A percentile compares a stretch with the other conserved stretches of the same genome.
Evolutionary conservation across 495 filamentous ascomycete species (phyloP).

Genomic region (Lichenothelia convexa): DNA sequence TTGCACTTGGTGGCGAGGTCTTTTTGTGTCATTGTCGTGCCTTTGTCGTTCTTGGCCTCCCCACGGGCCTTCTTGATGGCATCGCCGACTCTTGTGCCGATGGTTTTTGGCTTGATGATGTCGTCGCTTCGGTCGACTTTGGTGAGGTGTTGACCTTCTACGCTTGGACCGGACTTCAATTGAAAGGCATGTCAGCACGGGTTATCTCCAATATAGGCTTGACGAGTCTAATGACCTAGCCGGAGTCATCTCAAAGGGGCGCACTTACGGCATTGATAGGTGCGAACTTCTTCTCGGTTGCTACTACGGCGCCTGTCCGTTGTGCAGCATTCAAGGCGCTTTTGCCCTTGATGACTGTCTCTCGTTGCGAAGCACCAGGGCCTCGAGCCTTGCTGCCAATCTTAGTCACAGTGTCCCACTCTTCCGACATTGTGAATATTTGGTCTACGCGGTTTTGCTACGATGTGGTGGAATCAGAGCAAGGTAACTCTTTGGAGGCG

Average conservation of each 20-base stretch:
- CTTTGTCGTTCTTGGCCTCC: constrained; percentile 29
- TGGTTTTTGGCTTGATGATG: constrained; percentile 87
- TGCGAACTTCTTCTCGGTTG: constrained; percentile 84
- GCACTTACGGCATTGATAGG: constrained; percentile 63
- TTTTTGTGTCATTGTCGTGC: constrained; percentile 84
- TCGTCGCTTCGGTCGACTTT: constrained; percentile 98
- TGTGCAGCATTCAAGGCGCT: constrained; percentile 74
- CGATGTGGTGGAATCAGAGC: too few relatives aligned
- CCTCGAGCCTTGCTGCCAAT: constrained; percentile 68
- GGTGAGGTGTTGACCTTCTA: constrained; percentile 86
- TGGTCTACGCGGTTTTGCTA: too few relatives aligned
- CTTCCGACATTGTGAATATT: constrained; percentile 37
- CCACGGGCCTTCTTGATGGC: constrained; percentile 61
- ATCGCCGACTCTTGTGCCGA: constrained; percentile 60
- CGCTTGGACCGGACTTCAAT: too few relatives aligned
- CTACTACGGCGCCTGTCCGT: constrained; percentile 54
- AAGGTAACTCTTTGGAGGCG: too few relatives aligned
- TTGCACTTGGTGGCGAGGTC: constrained; percentile 91
- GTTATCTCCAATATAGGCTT: constrained; percentile 1
- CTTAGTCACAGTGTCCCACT: constrained; percentile 83
- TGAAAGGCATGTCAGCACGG: constrained; percentile 39
- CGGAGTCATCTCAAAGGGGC: too few relatives aligned
- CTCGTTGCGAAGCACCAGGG: constrained; percentile 43
- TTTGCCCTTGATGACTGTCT: constrained; percentile 77
- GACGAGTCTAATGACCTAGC: background rate